phyloP scores from a whole-genome alignment of 2,329 filamentous ascomycete species.

The Epichloe festucae region DNA sequence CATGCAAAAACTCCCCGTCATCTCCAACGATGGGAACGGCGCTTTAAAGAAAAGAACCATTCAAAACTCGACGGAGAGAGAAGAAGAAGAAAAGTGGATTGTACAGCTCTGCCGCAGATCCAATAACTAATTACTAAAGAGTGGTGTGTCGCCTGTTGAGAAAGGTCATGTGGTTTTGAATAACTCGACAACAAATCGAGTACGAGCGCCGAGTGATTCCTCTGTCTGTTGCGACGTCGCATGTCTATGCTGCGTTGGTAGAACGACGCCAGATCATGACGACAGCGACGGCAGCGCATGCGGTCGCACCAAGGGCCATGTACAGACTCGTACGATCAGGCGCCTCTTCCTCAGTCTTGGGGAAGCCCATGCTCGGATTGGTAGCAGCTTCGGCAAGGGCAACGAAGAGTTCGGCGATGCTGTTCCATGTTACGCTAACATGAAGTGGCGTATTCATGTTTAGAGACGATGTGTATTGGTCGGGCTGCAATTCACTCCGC shows the following conservation, averaged over 20 bases:
- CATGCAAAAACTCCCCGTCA: constrained; percentile 7
- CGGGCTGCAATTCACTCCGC: constrained; percentile 77
- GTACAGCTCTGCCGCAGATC: not conserved
- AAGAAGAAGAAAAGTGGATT: not conserved
- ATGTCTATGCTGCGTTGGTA: constrained; percentile 29
- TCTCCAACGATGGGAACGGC: not conserved
- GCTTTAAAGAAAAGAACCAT: not conserved
- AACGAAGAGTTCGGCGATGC: constrained; percentile 88
- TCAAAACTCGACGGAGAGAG: not conserved
- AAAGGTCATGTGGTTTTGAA: not conserved
- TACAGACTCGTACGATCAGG: constrained; percentile 77
- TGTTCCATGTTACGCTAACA: constrained; percentile 88
- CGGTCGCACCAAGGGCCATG: constrained; percentile 64
- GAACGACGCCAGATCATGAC: constrained; percentile 53
- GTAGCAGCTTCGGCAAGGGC: constrained; percentile 83
- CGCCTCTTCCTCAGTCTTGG: constrained; percentile 75
- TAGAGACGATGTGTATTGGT: constrained; percentile 73
- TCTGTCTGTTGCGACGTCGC: not conserved
- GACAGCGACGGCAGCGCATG: constrained; percentile 49
- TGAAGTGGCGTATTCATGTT: constrained; percentile 88
- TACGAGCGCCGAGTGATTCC: not conserved
- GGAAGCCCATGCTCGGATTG: constrained; percentile 77
- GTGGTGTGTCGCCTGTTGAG: not conserved
- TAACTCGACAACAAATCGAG: not conserved
- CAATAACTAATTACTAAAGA: constrained; percentile 2